A percentile compares a stretch with the other conserved stretches of the same genome.
Conservation (phyloP, 1,284 basidiomycete genomes). For the Bjerkandera adusta region DNA sequence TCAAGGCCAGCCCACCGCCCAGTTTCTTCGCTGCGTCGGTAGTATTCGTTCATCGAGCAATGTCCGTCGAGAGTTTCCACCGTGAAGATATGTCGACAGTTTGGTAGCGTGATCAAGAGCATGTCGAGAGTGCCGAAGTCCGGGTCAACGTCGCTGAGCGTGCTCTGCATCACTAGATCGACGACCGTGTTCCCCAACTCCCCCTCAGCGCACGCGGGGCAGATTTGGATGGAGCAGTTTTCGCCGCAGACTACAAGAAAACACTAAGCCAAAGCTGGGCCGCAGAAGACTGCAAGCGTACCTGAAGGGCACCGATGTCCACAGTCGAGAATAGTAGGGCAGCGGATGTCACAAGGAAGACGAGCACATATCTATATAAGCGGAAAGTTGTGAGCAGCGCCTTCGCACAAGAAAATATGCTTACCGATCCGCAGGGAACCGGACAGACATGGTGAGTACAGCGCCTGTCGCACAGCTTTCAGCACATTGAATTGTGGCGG, state of each 20-base stretch:
- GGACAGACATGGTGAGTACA: slow-evolving; percentile 58
- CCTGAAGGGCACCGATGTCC: slow-evolving; percentile 70
- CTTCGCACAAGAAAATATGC: slow-evolving; percentile 21
- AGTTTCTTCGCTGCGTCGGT: slow-evolving; percentile 34
- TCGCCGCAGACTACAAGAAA: slow-evolving; percentile 61
- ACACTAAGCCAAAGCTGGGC: not conserved
- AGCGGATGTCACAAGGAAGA: slow-evolving; percentile 63
- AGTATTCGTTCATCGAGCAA: slow-evolving; percentile 53
- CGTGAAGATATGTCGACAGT: slow-evolving; percentile 67
- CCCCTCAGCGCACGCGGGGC: slow-evolving; percentile 46
- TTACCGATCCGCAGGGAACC: slow-evolving; percentile 69
- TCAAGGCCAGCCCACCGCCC: slow-evolving; percentile 40
- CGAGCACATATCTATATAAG: slow-evolving; percentile 57
- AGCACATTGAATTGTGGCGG: not conserved
- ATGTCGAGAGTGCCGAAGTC: slow-evolving; percentile 44
- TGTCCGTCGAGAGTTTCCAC: slow-evolving; percentile 69
- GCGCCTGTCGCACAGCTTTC: slow-evolving; percentile 27
- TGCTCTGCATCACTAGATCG: slow-evolving; percentile 56
- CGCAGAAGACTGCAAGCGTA: slow-evolving; percentile 27
- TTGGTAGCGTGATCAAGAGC: slow-evolving; percentile 54
- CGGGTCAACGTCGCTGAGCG: slow-evolving; percentile 47
- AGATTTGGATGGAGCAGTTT: slow-evolving; percentile 55
- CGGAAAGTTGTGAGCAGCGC: not conserved
- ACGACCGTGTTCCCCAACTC: slow-evolving; percentile 43
- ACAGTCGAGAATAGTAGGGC: slow-evolving; percentile 46